These are phyloP conservation scores for Claviceps sorghi DNA, from an alignment of 2,329 filamentous ascomycete genomes.

Conservation along the genomic window DNA sequence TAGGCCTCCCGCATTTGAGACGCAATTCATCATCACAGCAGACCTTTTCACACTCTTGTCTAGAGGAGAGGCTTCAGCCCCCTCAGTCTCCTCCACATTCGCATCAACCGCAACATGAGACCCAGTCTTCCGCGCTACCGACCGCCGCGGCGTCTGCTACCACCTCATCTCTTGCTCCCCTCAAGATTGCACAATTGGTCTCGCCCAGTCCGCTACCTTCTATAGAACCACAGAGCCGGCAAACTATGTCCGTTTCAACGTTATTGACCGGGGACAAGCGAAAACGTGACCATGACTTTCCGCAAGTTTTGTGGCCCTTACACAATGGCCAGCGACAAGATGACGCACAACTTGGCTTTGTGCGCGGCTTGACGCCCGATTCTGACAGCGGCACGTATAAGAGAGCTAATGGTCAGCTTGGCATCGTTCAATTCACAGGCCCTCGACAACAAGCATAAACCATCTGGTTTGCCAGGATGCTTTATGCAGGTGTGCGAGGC, in stretches of 20 bases:
- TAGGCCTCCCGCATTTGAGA: conserved; percentile 14
- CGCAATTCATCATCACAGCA: conserved; percentile 16
- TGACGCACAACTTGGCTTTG: conserved; percentile 17
- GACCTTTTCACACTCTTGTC: not conserved
- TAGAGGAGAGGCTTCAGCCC: not conserved
- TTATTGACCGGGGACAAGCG: conserved; percentile 21
- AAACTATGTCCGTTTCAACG: conserved; percentile 9
- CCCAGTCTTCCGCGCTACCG: not conserved
- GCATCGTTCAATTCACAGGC: conserved; percentile 17
- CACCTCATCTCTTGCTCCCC: conserved; percentile 18
- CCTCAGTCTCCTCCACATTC: not conserved
- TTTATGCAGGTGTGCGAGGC: too few relatives aligned
- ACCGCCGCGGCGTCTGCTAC: conserved; percentile 8
- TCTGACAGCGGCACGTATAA: conserved; percentile 19
- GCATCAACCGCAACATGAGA: not conserved
- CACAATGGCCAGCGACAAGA: conserved; percentile 24
- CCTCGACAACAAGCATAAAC: not conserved
- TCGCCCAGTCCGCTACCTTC: conserved; percentile 17
- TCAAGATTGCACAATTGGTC: conserved; percentile 22
- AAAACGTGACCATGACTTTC: conserved; percentile 22
- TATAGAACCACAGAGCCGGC: conserved; percentile 19
- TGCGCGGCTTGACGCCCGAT: conserved; percentile 14
- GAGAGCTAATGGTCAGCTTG: conserved; percentile 21
- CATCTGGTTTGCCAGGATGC: too few relatives aligned
- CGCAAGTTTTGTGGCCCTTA: conserved; percentile 17